phyloP scores from a whole-genome alignment of 495 filamentous ascomycete genomes.

The Annulohypoxylon nitens region DNA sequence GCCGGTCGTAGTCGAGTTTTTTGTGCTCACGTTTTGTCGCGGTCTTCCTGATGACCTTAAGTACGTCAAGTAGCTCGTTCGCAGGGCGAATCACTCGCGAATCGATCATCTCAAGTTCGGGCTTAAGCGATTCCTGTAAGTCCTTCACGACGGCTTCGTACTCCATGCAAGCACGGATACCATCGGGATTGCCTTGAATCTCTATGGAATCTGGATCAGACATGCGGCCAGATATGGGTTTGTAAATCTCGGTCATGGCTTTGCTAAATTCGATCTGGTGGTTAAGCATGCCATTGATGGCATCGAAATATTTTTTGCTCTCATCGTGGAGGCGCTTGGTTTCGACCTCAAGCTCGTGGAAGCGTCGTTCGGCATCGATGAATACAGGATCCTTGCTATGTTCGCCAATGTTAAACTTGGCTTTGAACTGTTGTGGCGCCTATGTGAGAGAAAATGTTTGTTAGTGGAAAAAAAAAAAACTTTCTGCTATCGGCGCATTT shows the following conservation, averaged over 20 bases:
- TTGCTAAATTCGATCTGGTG: constrained; percentile 99
- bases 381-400: constrained; percentile 95
- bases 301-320: constrained; percentile 93
- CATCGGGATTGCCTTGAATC: constrained; percentile 89
- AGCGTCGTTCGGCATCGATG: constrained; percentile 92
- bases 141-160: constrained; percentile 94
- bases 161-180: constrained; percentile 95
- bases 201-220: constrained; percentile 90
- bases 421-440: constrained; percentile 92
- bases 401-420: constrained; percentile 94
- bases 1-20: constrained; percentile 94
- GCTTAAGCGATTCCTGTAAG: constrained; percentile 85
- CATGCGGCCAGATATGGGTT: constrained; percentile 94
- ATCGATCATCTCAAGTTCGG: constrained; percentile 98
- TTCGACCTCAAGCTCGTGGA: constrained; percentile 93
- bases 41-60: constrained; percentile 93
- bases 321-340: constrained; percentile 97
- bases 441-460: constrained; percentile 48
- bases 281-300: constrained; percentile 97
- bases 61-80: constrained; percentile 92
- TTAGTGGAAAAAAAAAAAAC: constrained; percentile 16
- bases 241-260: constrained; percentile 95
- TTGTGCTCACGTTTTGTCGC: constrained; percentile 95
- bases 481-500: constrained; percentile 27
- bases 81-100: constrained; percentile 91